These are phyloP conservation scores for Boletus reticuloceps DNA, from an alignment of 768 basidiomycete species.

Conservation along the genomic window DNA sequence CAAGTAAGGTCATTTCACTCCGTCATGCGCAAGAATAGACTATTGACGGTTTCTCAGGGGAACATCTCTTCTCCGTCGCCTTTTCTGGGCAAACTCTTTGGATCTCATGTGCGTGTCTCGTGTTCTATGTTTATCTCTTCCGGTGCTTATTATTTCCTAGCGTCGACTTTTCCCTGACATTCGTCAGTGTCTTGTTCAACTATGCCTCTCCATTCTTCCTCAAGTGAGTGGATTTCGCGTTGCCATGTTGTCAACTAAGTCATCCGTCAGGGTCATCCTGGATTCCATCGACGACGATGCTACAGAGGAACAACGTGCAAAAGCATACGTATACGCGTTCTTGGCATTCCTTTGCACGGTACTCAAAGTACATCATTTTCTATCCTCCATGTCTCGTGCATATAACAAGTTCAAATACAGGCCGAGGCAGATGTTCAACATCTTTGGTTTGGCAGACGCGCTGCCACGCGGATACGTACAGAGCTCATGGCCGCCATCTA, in stretches of 20 bases:
- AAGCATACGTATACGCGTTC: slow-evolving; percentile 77
- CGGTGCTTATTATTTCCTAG: slow-evolving; percentile 23
- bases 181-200: slow-evolving; percentile 68
- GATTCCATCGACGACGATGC: slow-evolving; percentile 48
- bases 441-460: slow-evolving; percentile 81
- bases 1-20: slow-evolving; percentile 7
- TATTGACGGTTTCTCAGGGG: slow-evolving; percentile 13
- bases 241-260: neutral
- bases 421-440: slow-evolving; percentile 70
- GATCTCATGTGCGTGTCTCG: slow-evolving; percentile 37
- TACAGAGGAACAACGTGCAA: slow-evolving; percentile 48
- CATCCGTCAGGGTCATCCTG: slow-evolving; percentile 48
- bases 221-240: slow-evolving; percentile 42
- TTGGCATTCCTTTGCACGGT: slow-evolving; percentile 63
- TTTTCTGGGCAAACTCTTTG: slow-evolving; percentile 45
- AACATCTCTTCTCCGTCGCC: slow-evolving; percentile 38
- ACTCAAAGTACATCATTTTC: slow-evolving; percentile 18
- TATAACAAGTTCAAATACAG: slow-evolving; percentile 23
- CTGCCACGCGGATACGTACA: slow-evolving; percentile 63
- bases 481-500: slow-evolving; percentile 87
- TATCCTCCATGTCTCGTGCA: neutral
- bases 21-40: neutral
- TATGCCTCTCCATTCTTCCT: slow-evolving; percentile 86
- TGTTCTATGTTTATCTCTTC: neutral
- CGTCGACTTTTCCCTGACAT: slow-evolving; percentile 66